Evolutionary conservation across 2,329 filamentous ascomycete species (phyloP).

Genomic region (Ophiostoma australiae): DNA sequence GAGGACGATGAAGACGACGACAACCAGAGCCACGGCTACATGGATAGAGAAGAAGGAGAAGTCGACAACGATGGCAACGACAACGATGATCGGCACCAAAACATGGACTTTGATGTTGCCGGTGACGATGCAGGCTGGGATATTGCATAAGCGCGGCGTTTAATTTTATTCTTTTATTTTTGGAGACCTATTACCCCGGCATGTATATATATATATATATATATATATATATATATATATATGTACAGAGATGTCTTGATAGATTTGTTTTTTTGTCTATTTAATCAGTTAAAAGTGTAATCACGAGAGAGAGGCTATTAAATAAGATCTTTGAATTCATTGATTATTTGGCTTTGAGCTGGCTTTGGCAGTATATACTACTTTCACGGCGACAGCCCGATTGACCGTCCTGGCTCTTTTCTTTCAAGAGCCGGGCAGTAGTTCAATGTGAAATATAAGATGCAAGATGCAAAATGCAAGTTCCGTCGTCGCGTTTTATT

Average conservation of each 20-base stretch:
- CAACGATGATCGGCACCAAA: slow-evolving; percentile 28
- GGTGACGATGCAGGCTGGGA: slow-evolving; percentile 48
- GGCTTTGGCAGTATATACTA: not conserved
- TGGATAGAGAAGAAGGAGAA: not conserved
- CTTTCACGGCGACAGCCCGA: not conserved
- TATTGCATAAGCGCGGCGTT: slow-evolving; percentile 16
- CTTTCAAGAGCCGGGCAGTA: not conserved
- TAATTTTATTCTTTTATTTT: not conserved
- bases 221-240: no score
- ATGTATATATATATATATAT: no score
- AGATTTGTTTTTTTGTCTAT: not conserved
- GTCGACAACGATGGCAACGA: slow-evolving; percentile 5
- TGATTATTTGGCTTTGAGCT: not conserved
- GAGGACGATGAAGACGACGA: not conserved
- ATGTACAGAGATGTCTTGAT: not conserved
- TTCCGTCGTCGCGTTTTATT: slow-evolving; percentile 26
- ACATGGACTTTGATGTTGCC: slow-evolving; percentile 52
- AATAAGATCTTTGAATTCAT: not conserved
- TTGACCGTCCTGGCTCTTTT: not conserved
- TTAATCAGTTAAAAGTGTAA: not conserved
- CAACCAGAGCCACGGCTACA: not conserved
- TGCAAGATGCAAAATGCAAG: not conserved
- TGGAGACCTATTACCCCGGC: no score
- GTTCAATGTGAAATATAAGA: not conserved
- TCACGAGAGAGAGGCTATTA: not conserved